Evolutionary conservation across 1,284 basidiomycete genomes (phyloP), one percentile per base, ranked within the genome.

Genomic region (Naganishia sp.): DNA sequence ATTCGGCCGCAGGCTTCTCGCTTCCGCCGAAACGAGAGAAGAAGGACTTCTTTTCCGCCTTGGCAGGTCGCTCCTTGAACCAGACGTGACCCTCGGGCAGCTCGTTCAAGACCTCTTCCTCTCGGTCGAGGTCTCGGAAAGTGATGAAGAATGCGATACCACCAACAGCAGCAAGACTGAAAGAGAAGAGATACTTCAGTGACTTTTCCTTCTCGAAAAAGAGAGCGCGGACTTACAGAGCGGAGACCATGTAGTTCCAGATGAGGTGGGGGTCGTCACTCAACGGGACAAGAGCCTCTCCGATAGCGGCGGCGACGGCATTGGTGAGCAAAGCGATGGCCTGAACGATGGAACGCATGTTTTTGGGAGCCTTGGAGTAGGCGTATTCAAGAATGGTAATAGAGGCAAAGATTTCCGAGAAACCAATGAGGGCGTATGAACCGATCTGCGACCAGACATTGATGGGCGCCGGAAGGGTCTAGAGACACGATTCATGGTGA

Each of bases 341-440:
- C 39, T 64, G 61, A 3, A 68, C 67, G 23, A 67, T 66, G 44
- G 65, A 66, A 48, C 65, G 50, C 65, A 66, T 66, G 65, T 66
- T 66, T 18, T 39, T 25, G 28, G 65, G 65, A 50, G 65, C 65
- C 42, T 77, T 75, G 44, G 81, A 81, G 75, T 82, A 83, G 63
- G 79, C 78, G 52, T 82, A 77, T 74, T 84, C 83, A 72, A 82
- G 80, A 49, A 77, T 76, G 31, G 81, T 82, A 66, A 83, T 79
- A 52, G 79, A 81, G 65, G 82, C 80, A 49, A 84, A 81, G 57
- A 83, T 74, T 43, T 84, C 83, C 21, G 80, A 81, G 57, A 82
- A 65, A 52, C 80, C 82, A 25, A 82, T 80, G 23, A 83, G 72
- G 23, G 77, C 71, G 75, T 81, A 81, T 18, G 80, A 73, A 18